Base-by-base conservation (phyloP, 1,284 basidiomycete genomes). In the Heterobasidion occidentale region DNA sequence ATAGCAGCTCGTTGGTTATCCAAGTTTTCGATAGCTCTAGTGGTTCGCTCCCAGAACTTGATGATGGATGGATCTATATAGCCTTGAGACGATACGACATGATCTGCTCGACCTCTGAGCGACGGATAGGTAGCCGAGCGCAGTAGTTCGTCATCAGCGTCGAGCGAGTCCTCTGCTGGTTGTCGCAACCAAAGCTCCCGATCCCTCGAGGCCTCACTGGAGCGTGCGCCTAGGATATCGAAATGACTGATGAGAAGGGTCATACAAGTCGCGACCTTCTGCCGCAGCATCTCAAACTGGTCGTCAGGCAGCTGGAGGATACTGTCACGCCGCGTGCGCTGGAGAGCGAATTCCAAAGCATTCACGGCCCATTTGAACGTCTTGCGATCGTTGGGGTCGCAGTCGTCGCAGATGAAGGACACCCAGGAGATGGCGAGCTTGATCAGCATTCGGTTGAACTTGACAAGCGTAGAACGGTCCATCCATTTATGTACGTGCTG, bases 331-430 rank as follows among this genome's bases (percentile, higher is more conserved):
- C 88, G 83, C 5, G 96, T 99, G 61, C 95, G 88, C 64, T 89
- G 83, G 64, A 94, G 85, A 3, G 94, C 90, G 67, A 97, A 98
- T 67, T 98, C 94, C 17, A 99, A 82, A 4, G 97, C 95, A 54
- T 90, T 92, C 55, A 99, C 94, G 1, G 97, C 96, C 94, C 96
- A 99, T 68, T 92, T 89, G 81, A 99, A 99, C 0, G 95, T 99
- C 71, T 90, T 93, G 59, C 94, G 85, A 69, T 99, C 96, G 48
- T 93, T 91, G 1, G 94, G 93, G 64, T 98, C 92, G 72, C 97
- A 99, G 65, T 96, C 93, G 68, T 98, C 95, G 71, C 94, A 98
- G 61, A 99, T 97, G 75, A 99, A 99, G 33, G 92, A 88, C 33
- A 99, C 92, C 97, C 97, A 99, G 19, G 91, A 89, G 63, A 98